phyloP scores from a whole-genome alignment of 1,139 yeast species.

The Yamadazyma sp. region DNA sequence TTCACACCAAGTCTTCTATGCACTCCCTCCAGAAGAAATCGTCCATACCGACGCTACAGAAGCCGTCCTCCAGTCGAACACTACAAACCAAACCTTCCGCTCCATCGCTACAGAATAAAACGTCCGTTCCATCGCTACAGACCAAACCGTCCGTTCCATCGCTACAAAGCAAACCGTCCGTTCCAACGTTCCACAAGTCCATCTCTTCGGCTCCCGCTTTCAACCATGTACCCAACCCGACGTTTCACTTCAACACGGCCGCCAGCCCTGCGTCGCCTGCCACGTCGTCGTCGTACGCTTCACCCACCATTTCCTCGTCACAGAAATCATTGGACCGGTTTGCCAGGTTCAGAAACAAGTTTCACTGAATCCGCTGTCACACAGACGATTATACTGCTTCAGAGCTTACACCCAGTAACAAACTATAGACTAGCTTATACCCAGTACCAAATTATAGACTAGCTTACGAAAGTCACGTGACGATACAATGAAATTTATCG shows the following conservation, averaged over 20 bases:
- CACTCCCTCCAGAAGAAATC: conserved; percentile 12
- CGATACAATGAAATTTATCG: no score
- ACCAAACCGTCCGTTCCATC: conserved; percentile 9
- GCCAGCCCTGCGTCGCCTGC: background rate
- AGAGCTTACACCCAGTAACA: no score
- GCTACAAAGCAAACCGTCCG: conserved; percentile 9
- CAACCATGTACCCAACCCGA: conserved; percentile 10
- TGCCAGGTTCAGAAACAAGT: conserved; percentile 29
- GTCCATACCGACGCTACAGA: conserved; percentile 10
- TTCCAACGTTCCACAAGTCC: conserved; percentile 10
- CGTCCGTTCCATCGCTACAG: background rate
- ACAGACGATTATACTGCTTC: background rate
- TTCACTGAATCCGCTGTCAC: conserved; percentile 16
- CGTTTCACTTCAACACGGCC: conserved; percentile 6
- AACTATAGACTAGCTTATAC: no score
- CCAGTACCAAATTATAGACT: no score
- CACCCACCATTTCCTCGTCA: conserved; percentile 48
- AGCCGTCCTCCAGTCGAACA: conserved; percentile 6
- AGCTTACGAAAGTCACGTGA: no score
- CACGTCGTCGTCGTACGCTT: conserved; percentile 24
- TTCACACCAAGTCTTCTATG: conserved; percentile 13
- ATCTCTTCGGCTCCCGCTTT: conserved; percentile 3
- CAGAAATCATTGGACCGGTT: conserved; percentile 37
- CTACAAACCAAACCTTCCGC: conserved; percentile 3
- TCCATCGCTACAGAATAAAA: conserved; percentile 2